Base-by-base conservation (phyloP, 2,329 filamentous ascomycete genomes). In the Xylaria polymorpha region DNA sequence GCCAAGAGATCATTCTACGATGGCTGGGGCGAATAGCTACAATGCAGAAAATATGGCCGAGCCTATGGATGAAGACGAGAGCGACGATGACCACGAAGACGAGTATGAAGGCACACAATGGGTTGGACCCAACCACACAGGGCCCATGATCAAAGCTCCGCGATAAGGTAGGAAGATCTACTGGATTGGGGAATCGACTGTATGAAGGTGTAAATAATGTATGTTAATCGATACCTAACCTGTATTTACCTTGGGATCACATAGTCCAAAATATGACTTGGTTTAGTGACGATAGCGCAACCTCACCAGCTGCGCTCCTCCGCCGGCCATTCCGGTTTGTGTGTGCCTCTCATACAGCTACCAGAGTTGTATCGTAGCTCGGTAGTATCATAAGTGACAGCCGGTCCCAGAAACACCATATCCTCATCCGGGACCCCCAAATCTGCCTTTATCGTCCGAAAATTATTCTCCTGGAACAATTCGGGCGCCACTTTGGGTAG, bases 401-500 rank as follows among this genome's bases (percentile, higher is more conserved):
- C 74, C 7, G 77, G 77, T n/a, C 73, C 73, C 15, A 79, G 70
- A 56, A 78, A 77, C n/a, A 65, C 56, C 76, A 79, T 77, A 3
- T 76, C 69, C 66, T 78, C 76, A 32, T 74, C 72, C 9, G 73
- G 41, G 4, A 75, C 72, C 10, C 77, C 77, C 22, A 77, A 69
- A 7, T 78, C 70, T 3, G 74, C 77, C 55, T 73, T 72, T 35
- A 74, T 69, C 20, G 65, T 76, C 57, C 59, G 68, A 55, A 77
- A 78, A 60, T 77, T 74, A 35, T 65, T 71, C 10, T 66, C 67
- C 20, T 72, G 59, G 29, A 75, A 71, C n/a, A 78, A 25, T 18
- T 73, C 66, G 2, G 77, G 77, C 3, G 66, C 69, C 43, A 74
- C 68, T 18, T 74, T 72, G 1, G 74, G 76, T 5, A 78, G 50